Conservation (phyloP, 768 basidiomycete genomes). For the Suillus plorans region DNA sequence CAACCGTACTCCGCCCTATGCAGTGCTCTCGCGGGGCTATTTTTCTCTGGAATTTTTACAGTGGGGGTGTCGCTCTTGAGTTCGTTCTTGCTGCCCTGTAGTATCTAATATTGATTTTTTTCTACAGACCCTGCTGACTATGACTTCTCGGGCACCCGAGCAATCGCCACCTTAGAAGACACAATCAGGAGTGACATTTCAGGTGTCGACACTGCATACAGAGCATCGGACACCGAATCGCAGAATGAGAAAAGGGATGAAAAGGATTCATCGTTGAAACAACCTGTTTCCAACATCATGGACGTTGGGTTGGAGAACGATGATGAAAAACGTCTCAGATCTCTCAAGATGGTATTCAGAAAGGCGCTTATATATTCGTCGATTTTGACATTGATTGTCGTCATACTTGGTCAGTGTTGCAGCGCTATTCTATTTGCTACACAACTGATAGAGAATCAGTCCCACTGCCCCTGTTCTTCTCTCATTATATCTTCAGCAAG, state of each 20-base stretch:
- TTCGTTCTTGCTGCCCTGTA: slow-evolving; percentile 10
- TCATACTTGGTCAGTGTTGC: slow-evolving; percentile 30
- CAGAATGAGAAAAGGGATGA: slow-evolving; percentile 5
- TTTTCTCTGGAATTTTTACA: slow-evolving; percentile 38
- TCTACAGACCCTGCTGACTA: slow-evolving; percentile 35
- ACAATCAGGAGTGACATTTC: slow-evolving; percentile 5
- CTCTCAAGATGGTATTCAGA: slow-evolving; percentile 30
- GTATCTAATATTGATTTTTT: slow-evolving; percentile 3
- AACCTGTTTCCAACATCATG: neutral
- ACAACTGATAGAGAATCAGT: slow-evolving; percentile 20
- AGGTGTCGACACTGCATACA: neutral
- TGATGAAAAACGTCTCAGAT: slow-evolving; percentile 13
- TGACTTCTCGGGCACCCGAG: slow-evolving; percentile 37
- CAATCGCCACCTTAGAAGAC: slow-evolving; percentile 32
- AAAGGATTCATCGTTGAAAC: neutral
- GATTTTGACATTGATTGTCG: slow-evolving; percentile 32
- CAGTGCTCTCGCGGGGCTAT: slow-evolving; percentile 36
- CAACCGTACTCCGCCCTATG: slow-evolving; percentile 41
- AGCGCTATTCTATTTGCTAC: neutral
- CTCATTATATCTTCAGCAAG: slow-evolving; percentile 35
- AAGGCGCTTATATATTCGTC: slow-evolving; percentile 35
- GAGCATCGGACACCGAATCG: slow-evolving; percentile 19
- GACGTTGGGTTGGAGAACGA: slow-evolving; percentile 2
- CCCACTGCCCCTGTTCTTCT: slow-evolving; percentile 41
- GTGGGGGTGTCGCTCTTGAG: slow-evolving; percentile 36